Conservation (phyloP, 495 filamentous ascomycete species). For the Astrocystis sublimbata region DNA sequence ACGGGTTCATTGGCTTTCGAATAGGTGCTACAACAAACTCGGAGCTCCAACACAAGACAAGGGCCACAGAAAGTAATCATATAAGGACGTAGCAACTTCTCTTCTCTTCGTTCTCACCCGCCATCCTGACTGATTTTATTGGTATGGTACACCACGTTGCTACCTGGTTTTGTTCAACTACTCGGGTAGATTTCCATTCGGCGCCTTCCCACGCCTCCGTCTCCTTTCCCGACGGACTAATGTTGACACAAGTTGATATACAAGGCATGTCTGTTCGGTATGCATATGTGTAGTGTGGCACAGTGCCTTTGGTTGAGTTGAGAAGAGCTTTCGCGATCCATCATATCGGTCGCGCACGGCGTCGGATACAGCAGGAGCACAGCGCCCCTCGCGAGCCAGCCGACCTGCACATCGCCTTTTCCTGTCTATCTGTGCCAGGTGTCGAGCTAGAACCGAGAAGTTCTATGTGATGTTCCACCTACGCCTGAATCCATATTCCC, state of each 20-base stretch:
- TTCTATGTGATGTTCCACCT: slow-evolving; percentile 1
- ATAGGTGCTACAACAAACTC: slow-evolving; percentile 9
- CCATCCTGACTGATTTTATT: slow-evolving; percentile 8
- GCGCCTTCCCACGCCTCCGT: no score
- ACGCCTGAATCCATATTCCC: slow-evolving; percentile 6
- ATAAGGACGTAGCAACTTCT: no score
- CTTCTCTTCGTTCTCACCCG: background rate
- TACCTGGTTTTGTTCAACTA: background rate
- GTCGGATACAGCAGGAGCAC: background rate
- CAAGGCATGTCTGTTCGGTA: slow-evolving; percentile 9
- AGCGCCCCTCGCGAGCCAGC: background rate
- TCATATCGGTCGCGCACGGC: background rate
- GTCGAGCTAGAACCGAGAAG: background rate
- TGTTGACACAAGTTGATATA: slow-evolving; percentile 11
- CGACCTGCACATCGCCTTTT: no score
- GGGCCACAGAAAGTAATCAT: no score
- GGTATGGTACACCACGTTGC: slow-evolving; percentile 11
- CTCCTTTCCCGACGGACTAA: slow-evolving; percentile 2
- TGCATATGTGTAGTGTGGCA: slow-evolving; percentile 2
- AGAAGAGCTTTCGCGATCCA: slow-evolving; percentile 14
- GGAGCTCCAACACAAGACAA: no score
- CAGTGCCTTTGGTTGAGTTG: slow-evolving; percentile 16
- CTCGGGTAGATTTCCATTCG: background rate
- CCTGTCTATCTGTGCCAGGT: background rate
- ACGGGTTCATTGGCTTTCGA: background rate